Conservation (phyloP, 345 rosid species). For the Carallia brachiata region DNA sequence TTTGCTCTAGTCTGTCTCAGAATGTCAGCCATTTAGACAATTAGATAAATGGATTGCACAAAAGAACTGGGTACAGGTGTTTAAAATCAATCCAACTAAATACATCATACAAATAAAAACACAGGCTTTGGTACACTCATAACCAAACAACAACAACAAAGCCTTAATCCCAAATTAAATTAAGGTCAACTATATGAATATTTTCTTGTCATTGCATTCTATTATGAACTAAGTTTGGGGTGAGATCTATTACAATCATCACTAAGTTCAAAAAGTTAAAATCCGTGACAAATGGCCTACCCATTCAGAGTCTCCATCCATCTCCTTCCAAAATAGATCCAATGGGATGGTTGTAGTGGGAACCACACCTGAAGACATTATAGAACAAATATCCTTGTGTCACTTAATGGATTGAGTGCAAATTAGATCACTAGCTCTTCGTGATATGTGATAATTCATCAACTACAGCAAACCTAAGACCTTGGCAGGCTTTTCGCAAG, state of each 20-base stretch:
- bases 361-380: constrained; percentile 62
- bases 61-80: background rate
- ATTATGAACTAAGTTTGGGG: too few relatives aligned
- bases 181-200: too few relatives aligned
- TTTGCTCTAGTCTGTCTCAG: constrained; percentile 63
- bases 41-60: constrained; percentile 2
- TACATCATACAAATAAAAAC: background rate
- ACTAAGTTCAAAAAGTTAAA: background rate
- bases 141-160: constrained; percentile 7
- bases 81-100: background rate
- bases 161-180: too few relatives aligned
- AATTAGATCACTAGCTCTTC: background rate
- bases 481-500: too few relatives aligned
- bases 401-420: background rate
- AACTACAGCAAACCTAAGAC: too few relatives aligned
- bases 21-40: constrained; percentile 11
- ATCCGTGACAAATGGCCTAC: constrained; percentile 38
- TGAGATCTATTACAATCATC: too few relatives aligned
- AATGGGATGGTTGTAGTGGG: constrained; percentile 65
- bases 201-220: too few relatives aligned
- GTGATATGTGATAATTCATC: background rate
- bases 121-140: background rate
- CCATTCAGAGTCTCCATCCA: constrained; percentile 98
- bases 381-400: constrained; percentile 3
- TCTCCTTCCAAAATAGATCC: constrained; percentile 84